phyloP scores from a whole-genome alignment of 2,329 filamentous ascomycete genomes.

The Hawksworthiomyces lignivorus region DNA sequence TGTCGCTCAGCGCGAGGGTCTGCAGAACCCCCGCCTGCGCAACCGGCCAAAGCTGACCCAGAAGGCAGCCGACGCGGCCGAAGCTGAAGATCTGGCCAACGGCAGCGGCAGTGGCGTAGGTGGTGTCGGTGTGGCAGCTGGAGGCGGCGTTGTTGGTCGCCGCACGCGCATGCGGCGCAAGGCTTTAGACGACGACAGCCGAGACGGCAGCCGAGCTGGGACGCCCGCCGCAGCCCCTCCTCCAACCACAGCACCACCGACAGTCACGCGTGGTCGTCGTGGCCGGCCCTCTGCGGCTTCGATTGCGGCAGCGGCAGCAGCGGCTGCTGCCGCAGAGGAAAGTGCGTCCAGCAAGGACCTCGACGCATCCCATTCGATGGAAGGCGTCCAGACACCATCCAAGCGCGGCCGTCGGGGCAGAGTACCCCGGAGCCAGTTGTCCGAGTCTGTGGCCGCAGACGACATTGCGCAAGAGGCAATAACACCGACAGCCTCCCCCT shows the following conservation, averaged over 20 bases:
- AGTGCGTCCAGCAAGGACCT: neutral
- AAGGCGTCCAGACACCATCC: neutral
- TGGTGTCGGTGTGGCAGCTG: too few species aligned
- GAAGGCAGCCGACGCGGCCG: slow-evolving; percentile 47
- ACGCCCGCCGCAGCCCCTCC: slow-evolving; percentile 32
- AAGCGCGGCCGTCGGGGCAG: slow-evolving; percentile 14
- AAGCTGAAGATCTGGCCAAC: slow-evolving; percentile 34
- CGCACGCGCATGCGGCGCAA: slow-evolving; percentile 43
- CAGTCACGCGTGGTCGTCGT: slow-evolving; percentile 1
- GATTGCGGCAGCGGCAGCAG: neutral
- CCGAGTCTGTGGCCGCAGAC: slow-evolving; percentile 12
- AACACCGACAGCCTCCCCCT: neutral
- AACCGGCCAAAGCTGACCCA: slow-evolving; percentile 51
- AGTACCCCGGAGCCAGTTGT: slow-evolving; percentile 13
- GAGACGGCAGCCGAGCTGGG: slow-evolving; percentile 43
- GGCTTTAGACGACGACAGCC: slow-evolving; percentile 42
- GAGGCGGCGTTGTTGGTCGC: too few species aligned
- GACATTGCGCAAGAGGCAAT: slow-evolving; percentile 6
- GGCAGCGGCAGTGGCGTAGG: too few species aligned
- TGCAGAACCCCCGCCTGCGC: slow-evolving; percentile 46
- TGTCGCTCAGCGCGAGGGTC: slow-evolving; percentile 46
- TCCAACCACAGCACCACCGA: neutral
- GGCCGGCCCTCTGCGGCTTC: slow-evolving; percentile 3
- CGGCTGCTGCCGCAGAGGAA: slow-evolving; percentile 2
- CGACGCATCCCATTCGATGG: neutral